A percentile compares a stretch with the other conserved stretches of the same genome.
Evolutionary conservation across 106 monocot species (phyloP).

Genomic region (Dioscorea alata): DNA sequence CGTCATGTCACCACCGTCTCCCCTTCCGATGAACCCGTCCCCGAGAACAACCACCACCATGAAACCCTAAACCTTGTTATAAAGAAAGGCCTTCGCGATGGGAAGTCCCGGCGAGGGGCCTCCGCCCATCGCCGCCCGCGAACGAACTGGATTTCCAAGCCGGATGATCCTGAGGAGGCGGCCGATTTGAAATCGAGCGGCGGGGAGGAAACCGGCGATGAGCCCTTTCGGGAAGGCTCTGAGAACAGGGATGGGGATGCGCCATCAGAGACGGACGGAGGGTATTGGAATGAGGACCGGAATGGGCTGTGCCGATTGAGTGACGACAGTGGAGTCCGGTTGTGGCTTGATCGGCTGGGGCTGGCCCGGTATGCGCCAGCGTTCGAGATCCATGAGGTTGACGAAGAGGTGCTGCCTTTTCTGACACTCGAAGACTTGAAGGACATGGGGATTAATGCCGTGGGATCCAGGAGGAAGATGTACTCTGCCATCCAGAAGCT

Average conservation of each 20-base stretch:
- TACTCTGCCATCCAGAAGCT: constrained; percentile 83
- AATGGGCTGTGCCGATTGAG: constrained; percentile 12
- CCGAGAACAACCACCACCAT: not conserved
- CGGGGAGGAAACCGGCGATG: constrained; percentile 20
- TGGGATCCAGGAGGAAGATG: constrained; percentile 88
- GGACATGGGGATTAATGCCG: constrained; percentile 93
- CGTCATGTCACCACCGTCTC: not conserved
- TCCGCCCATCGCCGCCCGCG: constrained; percentile 4
- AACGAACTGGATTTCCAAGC: constrained; percentile 22
- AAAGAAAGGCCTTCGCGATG: not conserved
- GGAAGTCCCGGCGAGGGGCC: constrained; percentile 5
- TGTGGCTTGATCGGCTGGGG: constrained; percentile 64
- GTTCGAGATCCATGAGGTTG: constrained; percentile 94
- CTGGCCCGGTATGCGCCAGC: constrained; percentile 59
- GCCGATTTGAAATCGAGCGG: constrained; percentile 18
- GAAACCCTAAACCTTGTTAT: not conserved
- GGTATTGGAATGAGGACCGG: constrained; percentile 28
- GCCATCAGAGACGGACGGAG: constrained; percentile 19
- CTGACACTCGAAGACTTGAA: constrained; percentile 82
- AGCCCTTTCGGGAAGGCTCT: constrained; percentile 16
- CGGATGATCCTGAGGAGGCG: constrained; percentile 6
- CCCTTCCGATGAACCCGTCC: not conserved
- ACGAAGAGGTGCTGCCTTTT: constrained; percentile 75
- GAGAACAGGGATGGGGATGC: constrained; percentile 23
- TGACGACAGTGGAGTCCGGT: constrained; percentile 38